Conservation (phyloP, 176 grass and related monocot genomes). For the Calamus simplicifolius region DNA sequence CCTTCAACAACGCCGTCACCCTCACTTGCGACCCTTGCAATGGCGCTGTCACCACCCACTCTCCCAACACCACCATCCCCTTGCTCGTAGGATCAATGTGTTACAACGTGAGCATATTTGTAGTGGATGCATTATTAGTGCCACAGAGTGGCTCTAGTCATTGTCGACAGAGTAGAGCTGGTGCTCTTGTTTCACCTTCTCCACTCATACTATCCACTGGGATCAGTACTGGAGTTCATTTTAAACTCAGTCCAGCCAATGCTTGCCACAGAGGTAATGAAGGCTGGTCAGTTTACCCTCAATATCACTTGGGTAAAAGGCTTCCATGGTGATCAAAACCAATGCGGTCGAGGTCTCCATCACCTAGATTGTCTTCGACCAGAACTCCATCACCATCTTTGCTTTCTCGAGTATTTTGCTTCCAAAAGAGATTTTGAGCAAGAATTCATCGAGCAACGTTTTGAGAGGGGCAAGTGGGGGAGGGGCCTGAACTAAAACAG, state of each 20-base stretch:
- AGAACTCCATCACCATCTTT: constrained; percentile 78
- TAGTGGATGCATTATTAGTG: too few relatives aligned
- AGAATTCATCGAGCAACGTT: too few relatives aligned
- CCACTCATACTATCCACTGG: constrained; percentile 93
- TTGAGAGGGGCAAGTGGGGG: too few relatives aligned
- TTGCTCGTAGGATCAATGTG: too few relatives aligned
- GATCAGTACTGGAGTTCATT: constrained; percentile 83
- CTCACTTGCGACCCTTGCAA: too few relatives aligned
- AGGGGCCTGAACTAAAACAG: too few relatives aligned
- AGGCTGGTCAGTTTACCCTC: constrained; percentile 72
- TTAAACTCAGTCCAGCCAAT: constrained; percentile 94
- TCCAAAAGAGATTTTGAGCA: constrained; percentile 71
- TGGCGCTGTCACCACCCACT: too few relatives aligned
- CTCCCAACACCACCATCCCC: too few relatives aligned
- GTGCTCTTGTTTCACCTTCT: constrained; percentile 94
- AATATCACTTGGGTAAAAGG: constrained; percentile 93
- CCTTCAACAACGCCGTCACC: too few relatives aligned
- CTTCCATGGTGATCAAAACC: constrained; percentile 77
- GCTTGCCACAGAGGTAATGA: constrained; percentile 62
- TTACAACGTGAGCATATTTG: too few relatives aligned
- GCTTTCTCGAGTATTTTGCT: constrained; percentile 77
- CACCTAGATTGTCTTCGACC: constrained; percentile 88
- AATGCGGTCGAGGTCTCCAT: constrained; percentile 79
- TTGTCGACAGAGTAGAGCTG: constrained; percentile 61
- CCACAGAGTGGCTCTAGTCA: constrained; percentile 66